A percentile compares a stretch with the other conserved stretches of the same genome.
phyloP scores from a whole-genome alignment of 768 basidiomycete species.

The Porphyrellus cyaneotinctus region DNA sequence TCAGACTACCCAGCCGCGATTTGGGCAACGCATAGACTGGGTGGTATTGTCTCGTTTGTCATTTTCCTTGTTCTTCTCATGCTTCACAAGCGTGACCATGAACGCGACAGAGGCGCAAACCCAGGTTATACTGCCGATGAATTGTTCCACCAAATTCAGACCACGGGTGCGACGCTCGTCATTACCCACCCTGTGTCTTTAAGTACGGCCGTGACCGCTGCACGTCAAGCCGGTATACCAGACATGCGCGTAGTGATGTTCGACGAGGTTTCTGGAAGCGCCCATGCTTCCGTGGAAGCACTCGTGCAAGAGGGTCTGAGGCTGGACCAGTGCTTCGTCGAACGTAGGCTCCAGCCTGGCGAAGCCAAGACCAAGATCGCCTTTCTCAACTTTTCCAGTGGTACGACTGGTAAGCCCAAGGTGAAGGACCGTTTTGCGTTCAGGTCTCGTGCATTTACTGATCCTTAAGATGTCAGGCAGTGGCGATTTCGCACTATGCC shows the following conservation, averaged over 20 bases:
- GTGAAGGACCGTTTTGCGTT: conserved; percentile 1
- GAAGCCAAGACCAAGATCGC: conserved; percentile 61
- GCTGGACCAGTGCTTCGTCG: conserved; percentile 38
- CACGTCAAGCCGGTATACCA: conserved; percentile 28
- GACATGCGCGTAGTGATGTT: conserved; percentile 28
- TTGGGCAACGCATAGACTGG: conserved; percentile 59
- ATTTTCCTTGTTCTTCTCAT: background rate
- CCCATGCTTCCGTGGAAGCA: conserved; percentile 38
- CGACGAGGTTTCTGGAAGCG: conserved; percentile 12
- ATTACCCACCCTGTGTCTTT: conserved; percentile 30
- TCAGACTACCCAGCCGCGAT: conserved; percentile 54
- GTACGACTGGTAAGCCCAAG: conserved; percentile 58
- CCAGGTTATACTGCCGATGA: conserved; percentile 34
- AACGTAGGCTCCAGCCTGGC: conserved; percentile 46
- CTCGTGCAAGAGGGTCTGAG: conserved; percentile 44
- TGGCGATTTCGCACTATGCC: conserved; percentile 60
- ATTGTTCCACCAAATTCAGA: conserved; percentile 31
- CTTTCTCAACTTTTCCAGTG: conserved; percentile 70
- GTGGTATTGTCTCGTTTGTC: conserved; percentile 55
- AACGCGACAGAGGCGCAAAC: conserved; percentile 30
- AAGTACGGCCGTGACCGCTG: conserved; percentile 28
- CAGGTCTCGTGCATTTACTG: background rate
- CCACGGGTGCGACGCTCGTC: conserved; percentile 26
- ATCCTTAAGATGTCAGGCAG: conserved; percentile 41
- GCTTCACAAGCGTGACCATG: background rate